Evolutionary conservation across 1,284 basidiomycete genomes (phyloP), one percentile per base, ranked within the genome.

Genomic region (Leccinum fallax): DNA sequence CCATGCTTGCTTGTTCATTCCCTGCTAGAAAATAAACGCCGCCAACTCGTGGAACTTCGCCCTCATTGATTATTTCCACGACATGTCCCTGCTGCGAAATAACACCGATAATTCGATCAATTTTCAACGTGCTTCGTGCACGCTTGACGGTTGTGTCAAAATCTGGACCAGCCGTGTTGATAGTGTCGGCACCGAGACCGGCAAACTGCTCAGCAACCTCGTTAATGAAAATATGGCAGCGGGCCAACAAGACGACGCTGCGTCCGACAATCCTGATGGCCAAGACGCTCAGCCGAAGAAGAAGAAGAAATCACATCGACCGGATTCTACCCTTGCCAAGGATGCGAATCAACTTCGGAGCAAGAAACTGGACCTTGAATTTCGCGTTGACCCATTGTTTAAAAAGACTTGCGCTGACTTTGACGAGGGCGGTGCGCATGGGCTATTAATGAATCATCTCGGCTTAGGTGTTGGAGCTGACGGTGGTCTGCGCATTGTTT

Each of bases 121-220:
- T 78, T 99, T 99, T 73, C 96, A 98, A 76, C 97, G 97, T 72
- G 97, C 97, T 10, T 97, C 94, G 0, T 97, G 92, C 74, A 99
- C 97, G 0, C 86, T 99, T 19, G 97, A 99, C 64, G 97, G 97
- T 5, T 99, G 97, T 76, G 95, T 99, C 76, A 99, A 99, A 80
- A 97, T 99, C 63, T 99, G 96, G 96, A 99, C 97, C 1, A 95
- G 93, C 67, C 90, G 97, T 61, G 97, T 99, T 43, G 97, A 99
- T 76, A 94, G 92, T 66, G 95, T 98, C 49, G 95, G 95, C 11
- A 97, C 94, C 0, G 97, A 99, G 77, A 98, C 97, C 0, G 95
- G 95, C 36, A 98, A 98, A 74, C 84, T 99, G 11, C 83, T 98
- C 56, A 94, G 89, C 68, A 98, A 98, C 71, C 85, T 99, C 32